Base-by-base conservation (phyloP, 2,329 filamentous ascomycete species). In the Botrytis elliptica region DNA sequence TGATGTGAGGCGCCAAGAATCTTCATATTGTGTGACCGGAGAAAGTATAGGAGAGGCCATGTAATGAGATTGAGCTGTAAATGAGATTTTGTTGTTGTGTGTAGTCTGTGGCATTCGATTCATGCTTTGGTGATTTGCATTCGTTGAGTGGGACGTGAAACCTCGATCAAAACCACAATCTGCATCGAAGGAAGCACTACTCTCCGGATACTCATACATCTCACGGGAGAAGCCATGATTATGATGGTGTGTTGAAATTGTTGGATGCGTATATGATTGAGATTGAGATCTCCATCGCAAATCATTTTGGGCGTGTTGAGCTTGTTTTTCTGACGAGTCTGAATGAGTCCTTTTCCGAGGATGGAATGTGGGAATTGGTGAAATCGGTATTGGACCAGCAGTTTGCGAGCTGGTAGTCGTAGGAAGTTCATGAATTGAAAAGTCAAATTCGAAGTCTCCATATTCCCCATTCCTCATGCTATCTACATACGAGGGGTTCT, bases 401-500 rank as follows among this genome's bases (percentile, higher is more conserved):
- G 3, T 52, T 38, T 67, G 44, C 29, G 64, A 52, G 29, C 14
- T 40, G 22, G 33, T 20, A n/a, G 64, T 10, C 8, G 33, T 7
- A n/a, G 33, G 22, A n/a, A 38, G 14, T n/a, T 63, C 68, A 70
- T 63, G 55, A 46, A 70, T n/a, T n/a, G 68, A 62, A 38, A 42
- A 63, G 29, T 62, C 68, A 38, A 49, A 38, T 29, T 62, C 68
- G 16, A 29, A 44, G 36, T 63, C 68, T 44, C 38, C 55, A 22
- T 70, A 70, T 25, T n/a, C 55, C 1, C 55, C 36, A n/a, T 63
- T 25, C n/a, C 63, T 14, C 33, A 46, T 38, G 33, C 29, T 36
- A 63, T 46, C 40, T 29, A 16, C 40, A 52, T 42, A 38, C 2
- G 49, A 63, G 7, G 59, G 7, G 12, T 59, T 14, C 16, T 52